A percentile compares a stretch with the other conserved stretches of the same genome.
These are phyloP conservation scores for Zymoseptoria pseudotritici DNA, from an alignment of 2,329 filamentous ascomycete species.

Conservation along the genomic window DNA sequence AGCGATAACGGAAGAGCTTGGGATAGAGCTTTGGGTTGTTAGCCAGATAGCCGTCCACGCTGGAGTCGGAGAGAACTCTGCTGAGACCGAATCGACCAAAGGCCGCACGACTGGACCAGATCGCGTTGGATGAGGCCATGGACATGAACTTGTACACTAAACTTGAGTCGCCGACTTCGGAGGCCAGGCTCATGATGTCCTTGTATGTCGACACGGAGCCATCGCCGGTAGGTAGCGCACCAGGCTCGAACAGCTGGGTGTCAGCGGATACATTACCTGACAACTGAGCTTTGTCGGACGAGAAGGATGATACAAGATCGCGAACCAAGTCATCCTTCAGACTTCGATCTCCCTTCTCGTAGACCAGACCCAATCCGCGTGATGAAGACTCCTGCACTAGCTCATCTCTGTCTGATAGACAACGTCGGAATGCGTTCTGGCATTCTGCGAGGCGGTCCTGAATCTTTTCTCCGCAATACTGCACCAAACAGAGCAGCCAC, in stretches of 20 bases:
- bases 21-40: conserved; percentile 92
- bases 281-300: conserved; percentile 60
- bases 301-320: conserved; percentile 84
- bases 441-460: conserved; percentile 68
- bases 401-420: conserved; percentile 82
- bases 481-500: conserved; percentile 86
- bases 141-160: conserved; percentile 99
- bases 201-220: conserved; percentile 93
- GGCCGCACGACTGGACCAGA: conserved; percentile 94
- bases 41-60: conserved; percentile 56
- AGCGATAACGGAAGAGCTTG: conserved; percentile 88
- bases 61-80: conserved; percentile 81
- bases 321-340: conserved; percentile 77
- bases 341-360: conserved; percentile 77
- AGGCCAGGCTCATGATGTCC: conserved; percentile 91
- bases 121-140: conserved; percentile 86
- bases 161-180: conserved; percentile 90
- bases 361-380: conserved; percentile 81
- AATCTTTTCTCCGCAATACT: conserved; percentile 81
- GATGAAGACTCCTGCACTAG: conserved; percentile 94
- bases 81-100: conserved; percentile 92
- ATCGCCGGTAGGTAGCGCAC: conserved; percentile 81
- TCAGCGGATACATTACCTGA: conserved; percentile 76
- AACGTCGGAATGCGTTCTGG: conserved; percentile 79
- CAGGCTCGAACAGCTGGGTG: conserved; percentile 88